Conservation (phyloP, 495 filamentous ascomycete genomes). For the Tricharina praecox region DNA sequence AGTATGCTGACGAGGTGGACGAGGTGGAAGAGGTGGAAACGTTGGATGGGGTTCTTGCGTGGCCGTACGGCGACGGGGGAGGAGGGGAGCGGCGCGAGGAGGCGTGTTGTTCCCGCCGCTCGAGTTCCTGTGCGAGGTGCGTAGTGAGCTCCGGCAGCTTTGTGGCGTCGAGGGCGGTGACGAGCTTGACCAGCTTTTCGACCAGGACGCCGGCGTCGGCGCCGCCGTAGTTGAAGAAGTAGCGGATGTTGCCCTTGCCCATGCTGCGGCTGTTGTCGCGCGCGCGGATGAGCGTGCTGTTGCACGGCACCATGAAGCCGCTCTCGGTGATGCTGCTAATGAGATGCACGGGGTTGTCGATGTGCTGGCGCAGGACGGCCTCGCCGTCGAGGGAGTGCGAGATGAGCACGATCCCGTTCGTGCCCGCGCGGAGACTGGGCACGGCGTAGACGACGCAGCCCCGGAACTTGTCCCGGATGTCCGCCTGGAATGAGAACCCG, state of each 20-base stretch:
- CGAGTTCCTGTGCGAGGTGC: background rate
- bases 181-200: constrained; percentile 3
- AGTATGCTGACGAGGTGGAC: background rate
- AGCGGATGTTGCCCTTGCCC: constrained; percentile 1
- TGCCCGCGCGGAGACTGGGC: constrained; percentile 14
- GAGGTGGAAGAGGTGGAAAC: constrained; percentile 3
- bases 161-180: background rate
- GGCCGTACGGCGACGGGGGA: background rate
- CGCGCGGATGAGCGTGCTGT: constrained; percentile 9
- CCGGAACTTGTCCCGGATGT: constrained; percentile 8
- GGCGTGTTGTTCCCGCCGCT: background rate
- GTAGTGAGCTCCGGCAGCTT: background rate
- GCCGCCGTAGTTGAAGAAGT: constrained; percentile 4
- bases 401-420: constrained; percentile 17
- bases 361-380: constrained; percentile 21
- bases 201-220: background rate
- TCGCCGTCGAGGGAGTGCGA: constrained; percentile 17
- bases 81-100: background rate
- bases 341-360: constrained; percentile 16
- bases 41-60: constrained; percentile 1
- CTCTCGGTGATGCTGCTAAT: constrained; percentile 16
- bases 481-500: background rate
- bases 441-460: constrained; percentile 12
- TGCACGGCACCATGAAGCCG: constrained; percentile 12
- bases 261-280: background rate